Evolutionary conservation across 1,139 yeast species (phyloP).

Genomic region (Taiozyma sp.): DNA sequence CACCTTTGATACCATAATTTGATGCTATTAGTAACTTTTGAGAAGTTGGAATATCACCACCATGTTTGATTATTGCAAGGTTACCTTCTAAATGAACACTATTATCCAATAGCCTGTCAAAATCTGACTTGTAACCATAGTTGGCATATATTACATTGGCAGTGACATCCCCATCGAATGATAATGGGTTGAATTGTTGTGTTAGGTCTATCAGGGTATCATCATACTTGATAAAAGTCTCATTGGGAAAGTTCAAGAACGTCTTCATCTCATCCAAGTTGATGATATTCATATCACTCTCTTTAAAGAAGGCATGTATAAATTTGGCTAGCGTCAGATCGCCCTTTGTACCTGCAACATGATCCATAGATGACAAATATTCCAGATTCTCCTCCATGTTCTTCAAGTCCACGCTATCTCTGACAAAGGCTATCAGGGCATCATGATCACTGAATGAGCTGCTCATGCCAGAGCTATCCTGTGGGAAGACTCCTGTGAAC

Average conservation of each 20-base stretch:
- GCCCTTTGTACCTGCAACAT: slow-evolving; percentile 82
- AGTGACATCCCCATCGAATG: slow-evolving; percentile 50
- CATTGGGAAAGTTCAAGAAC: slow-evolving; percentile 55
- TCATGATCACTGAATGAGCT: slow-evolving; percentile 62
- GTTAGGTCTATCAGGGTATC: slow-evolving; percentile 33
- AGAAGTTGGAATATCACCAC: slow-evolving; percentile 46
- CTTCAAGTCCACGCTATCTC: slow-evolving; percentile 46
- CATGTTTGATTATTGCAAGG: slow-evolving; percentile 55
- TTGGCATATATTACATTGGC: slow-evolving; percentile 54
- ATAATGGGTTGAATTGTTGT: slow-evolving; percentile 65
- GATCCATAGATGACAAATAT: slow-evolving; percentile 80
- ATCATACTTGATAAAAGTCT: slow-evolving; percentile 28
- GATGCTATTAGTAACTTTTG: slow-evolving; percentile 50
- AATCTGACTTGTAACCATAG: slow-evolving; percentile 60
- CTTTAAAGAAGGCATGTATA: slow-evolving; percentile 49
- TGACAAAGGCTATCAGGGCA: slow-evolving; percentile 43
- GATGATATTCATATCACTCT: slow-evolving; percentile 49
- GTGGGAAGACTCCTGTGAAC: slow-evolving; percentile 42
- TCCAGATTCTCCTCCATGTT: slow-evolving; percentile 64
- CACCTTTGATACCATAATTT: slow-evolving; percentile 45
- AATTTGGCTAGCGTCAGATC: slow-evolving; percentile 68
- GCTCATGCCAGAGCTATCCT: slow-evolving; percentile 42
- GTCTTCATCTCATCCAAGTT: slow-evolving; percentile 46
- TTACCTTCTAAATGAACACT: slow-evolving; percentile 33
- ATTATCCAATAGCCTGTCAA: slow-evolving; percentile 34